Evolutionary conservation across 345 rosid species (phyloP).

Genomic region (Melastoma malabathricum): DNA sequence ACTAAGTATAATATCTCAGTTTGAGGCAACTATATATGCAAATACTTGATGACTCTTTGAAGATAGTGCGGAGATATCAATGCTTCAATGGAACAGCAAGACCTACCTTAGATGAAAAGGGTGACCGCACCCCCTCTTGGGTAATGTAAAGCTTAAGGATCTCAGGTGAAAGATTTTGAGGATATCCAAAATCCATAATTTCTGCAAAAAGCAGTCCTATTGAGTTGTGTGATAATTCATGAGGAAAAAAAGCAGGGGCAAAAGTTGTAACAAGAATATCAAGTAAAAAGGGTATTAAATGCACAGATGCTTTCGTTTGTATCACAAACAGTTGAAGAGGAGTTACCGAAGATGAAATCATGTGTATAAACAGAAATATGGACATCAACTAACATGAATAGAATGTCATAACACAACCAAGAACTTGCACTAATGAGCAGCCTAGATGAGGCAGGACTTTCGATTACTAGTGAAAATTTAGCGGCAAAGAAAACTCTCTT

Average conservation of each 20-base stretch:
- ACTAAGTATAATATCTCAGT: too few relatives aligned
- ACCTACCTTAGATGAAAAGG: conserved; percentile 86
- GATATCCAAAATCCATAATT: conserved; percentile 95
- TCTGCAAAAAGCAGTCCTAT: conserved; percentile 31
- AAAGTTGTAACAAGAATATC: background rate
- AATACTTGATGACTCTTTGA: too few relatives aligned
- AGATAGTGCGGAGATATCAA: too few relatives aligned
- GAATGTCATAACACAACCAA: too few relatives aligned
- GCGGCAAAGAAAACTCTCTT: background rate
- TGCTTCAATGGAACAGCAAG: background rate
- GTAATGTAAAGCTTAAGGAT: conserved; percentile 94
- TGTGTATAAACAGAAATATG: too few relatives aligned
- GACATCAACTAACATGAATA: too few relatives aligned
- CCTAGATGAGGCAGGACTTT: background rate
- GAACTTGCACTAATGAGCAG: too few relatives aligned
- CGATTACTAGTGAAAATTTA: background rate
- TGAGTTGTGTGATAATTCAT: background rate
- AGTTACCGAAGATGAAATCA: too few relatives aligned
- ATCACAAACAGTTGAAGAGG: too few relatives aligned
- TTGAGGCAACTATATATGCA: too few relatives aligned
- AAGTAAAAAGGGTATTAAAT: too few relatives aligned
- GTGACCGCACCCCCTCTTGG: conserved; percentile 96
- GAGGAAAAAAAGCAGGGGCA: background rate
- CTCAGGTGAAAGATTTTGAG: conserved; percentile 97
- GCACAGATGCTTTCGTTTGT: too few relatives aligned